A percentile compares a stretch with the other conserved stretches of the same genome.
phyloP scores from a whole-genome alignment of 2,329 filamentous ascomycete species.

The Elsinoe necatrix region DNA sequence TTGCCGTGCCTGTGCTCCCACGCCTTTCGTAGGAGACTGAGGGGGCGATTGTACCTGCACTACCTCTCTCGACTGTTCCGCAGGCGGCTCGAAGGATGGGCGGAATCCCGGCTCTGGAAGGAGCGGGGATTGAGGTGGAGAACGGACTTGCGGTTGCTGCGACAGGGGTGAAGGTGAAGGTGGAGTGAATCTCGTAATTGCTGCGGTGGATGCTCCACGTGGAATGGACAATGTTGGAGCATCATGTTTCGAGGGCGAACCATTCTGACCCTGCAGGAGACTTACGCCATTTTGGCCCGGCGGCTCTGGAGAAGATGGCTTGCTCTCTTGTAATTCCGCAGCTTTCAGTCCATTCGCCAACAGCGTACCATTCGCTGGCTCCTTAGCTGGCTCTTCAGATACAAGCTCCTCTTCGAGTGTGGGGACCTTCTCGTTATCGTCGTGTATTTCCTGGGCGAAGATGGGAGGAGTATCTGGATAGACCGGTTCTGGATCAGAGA shows the following conservation, averaged over 20 bases:
- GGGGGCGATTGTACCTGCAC: neutral
- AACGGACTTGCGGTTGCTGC: constrained; percentile 4
- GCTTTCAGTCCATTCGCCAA: neutral
- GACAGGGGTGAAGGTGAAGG: constrained; percentile 9
- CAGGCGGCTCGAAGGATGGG: neutral
- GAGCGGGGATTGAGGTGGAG: constrained; percentile 8
- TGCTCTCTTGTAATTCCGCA: neutral
- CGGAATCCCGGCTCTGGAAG: neutral
- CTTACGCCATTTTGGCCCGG: constrained; percentile 3
- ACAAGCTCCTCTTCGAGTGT: neutral
- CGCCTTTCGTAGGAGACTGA: neutral
- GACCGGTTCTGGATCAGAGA: constrained; percentile 10
- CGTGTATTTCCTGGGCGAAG: constrained; percentile 15
- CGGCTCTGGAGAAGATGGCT: neutral
- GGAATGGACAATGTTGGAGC: neutral
- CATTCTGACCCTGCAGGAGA: neutral
- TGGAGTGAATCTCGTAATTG: constrained; percentile 4
- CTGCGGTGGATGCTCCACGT: constrained; percentile 4
- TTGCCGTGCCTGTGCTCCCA: neutral
- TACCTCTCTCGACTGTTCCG: neutral
- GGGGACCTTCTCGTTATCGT: constrained; percentile 12
- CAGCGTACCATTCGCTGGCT: neutral
- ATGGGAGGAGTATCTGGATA: constrained; percentile 15
- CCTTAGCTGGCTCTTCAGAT: neutral
- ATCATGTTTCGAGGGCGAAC: neutral